Evolutionary conservation across 495 filamentous ascomycete genomes (phyloP), one percentile per base, ranked within the genome.

Genomic region (Thozetella sp.): DNA sequence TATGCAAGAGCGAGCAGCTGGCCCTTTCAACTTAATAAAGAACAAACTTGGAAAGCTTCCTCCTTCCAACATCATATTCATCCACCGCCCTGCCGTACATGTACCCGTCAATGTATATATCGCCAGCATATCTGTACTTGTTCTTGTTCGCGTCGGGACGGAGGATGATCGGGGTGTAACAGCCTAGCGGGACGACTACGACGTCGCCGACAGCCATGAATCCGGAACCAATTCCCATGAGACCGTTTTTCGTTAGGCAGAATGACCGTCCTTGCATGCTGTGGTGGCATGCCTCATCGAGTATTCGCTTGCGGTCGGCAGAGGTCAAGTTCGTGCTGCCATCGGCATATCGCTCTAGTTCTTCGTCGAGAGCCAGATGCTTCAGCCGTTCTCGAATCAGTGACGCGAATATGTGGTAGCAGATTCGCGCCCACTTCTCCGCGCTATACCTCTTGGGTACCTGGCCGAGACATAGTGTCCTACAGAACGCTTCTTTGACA

Each of bases 101-200:
- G 51, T 63, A 70, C 25, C 59, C 55, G 58, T 70, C 37, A 27
- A 70, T 51, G 54, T 70, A 70, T n/a, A 63, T 55, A 70, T 70
- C 67, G 13, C 67, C 65, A n/a, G 67, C 58, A 55, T 56, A 67
- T 15, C 54, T 22, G 57, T 65, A 66, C 43, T 63, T 60, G 1
- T 52, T 53, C n/a, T n/a, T n/a, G n/a, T n/a, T n/a, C n/a, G n/a
- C n/a, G n/a, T n/a, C n/a, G n/a, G n/a, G 51, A 12, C 69, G 59
- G 2, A 72, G 57, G 15, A 70, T 26, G 46, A 72, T 53, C 1
- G 69, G 69, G n/a, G 69, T 72, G 30, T 34, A 57, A 58, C 69
- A 72, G 34, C 69, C 69, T 23, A 69, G 51, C 12, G 69, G 67
- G 20, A 72, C 62, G 23, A 64, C 61, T 23, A 70, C 53, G 19